Conservation (phyloP, 768 basidiomycete genomes). For the Chalciporus sphaerocephalus region DNA sequence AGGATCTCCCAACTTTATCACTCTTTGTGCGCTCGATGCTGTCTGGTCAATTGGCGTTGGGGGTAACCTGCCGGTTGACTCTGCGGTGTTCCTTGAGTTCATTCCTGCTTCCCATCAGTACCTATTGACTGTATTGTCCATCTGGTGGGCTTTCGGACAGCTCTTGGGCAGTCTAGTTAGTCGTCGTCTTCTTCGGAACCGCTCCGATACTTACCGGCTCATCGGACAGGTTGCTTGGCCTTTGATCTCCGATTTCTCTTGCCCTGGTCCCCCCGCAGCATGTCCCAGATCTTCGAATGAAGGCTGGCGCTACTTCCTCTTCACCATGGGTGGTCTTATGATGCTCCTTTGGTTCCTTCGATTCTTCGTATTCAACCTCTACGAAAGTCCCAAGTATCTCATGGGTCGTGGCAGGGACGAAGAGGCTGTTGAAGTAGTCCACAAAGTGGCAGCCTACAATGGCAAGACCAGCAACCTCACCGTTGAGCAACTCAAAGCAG, state of each 20-base stretch:
- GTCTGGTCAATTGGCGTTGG: constrained; percentile 67
- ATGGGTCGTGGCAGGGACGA: constrained; percentile 64
- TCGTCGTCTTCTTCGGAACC: not conserved
- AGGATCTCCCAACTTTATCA: constrained; percentile 48
- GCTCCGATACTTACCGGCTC: not conserved
- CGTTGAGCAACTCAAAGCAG: constrained; percentile 43
- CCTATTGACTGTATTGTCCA: constrained; percentile 66
- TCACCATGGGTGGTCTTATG: constrained; percentile 67
- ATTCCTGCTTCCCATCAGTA: constrained; percentile 71
- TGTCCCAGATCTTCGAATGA: constrained; percentile 55
- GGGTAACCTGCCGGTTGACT: constrained; percentile 72
- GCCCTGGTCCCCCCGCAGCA: constrained; percentile 41
- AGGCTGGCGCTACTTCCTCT: constrained; percentile 79
- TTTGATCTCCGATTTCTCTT: constrained; percentile 65
- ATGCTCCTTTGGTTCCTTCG: constrained; percentile 57
- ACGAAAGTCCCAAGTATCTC: constrained; percentile 69
- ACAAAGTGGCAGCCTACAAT: constrained; percentile 59
- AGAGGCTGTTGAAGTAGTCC: constrained; percentile 57
- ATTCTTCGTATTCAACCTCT: constrained; percentile 61
- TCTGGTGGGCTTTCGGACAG: constrained; percentile 81
- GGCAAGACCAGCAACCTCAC: constrained; percentile 45
- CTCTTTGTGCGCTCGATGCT: constrained; percentile 50
- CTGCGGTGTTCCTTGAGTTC: constrained; percentile 73
- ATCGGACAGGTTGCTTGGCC: constrained; percentile 61
- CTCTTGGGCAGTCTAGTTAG: constrained; percentile 52